Evolutionary conservation across 1,139 yeast genomes (phyloP), one percentile per base, ranked within the genome.

Genomic region (Pichiaceae sp.): DNA sequence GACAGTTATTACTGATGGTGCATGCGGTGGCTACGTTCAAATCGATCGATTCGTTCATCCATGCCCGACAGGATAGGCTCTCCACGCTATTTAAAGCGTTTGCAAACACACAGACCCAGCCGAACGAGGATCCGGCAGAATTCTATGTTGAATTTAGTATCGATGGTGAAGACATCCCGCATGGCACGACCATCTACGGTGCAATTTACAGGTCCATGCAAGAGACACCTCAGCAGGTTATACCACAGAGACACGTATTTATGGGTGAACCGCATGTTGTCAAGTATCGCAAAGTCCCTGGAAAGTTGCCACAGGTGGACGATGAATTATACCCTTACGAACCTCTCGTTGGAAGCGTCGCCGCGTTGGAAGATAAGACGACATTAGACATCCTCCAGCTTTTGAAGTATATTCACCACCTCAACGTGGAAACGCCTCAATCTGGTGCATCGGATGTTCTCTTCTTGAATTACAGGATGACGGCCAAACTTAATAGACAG

Each of bases 11-110:
- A 25, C 61, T 87, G 16, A 71, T 89, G 15, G 83, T 84, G n/a
- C 96, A 87, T 54, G 95, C 95, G 0, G 79, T 87, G 48, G 95
- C 96, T 0, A 82, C 96, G 0, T 80, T 86, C 53, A 73, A 71
- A 41, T 75, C 89, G 1, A 68, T 89, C 29, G 79, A 75, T 36
- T 71, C 76, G 2, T 86, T 84, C 50, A 59, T 80, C 43, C 72
- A 60, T 33, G 62, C 60, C 35, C 54, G 72, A 33, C 44, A 59
- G 4, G 55, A 55, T 14, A 47, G 55, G n/a, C 30, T 48, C 17
- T 30, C 41, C 2, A 41, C 43, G 2, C 29, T 50, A 2, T 36
- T 44, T 41, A 41, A 46, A 27, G 44, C 45, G 3, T 35, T 48
- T 15, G 24, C 47, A 7, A 43, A 44, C 19, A 34, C 38, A 3